Base-by-base conservation (phyloP, 768 basidiomycete species). In the Lactarius vividus region DNA sequence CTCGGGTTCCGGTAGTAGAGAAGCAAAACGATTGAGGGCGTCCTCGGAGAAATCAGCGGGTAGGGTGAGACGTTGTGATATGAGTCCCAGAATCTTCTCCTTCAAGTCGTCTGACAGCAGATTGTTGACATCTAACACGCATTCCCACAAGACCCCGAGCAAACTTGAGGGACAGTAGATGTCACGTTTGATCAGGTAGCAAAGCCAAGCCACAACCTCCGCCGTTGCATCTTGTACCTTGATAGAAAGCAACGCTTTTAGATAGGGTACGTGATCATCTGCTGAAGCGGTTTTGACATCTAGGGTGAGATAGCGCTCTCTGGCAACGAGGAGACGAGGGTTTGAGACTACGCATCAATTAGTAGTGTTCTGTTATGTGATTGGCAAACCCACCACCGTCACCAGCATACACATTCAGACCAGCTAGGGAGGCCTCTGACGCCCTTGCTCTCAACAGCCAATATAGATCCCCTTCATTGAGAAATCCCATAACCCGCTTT, bases 401-500 rank as follows among this genome's bases (percentile, higher is more conserved):
- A 49, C 61, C 62, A 18, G 57, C 9, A 57, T 70, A 64, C 6
- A 70, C 54, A 13, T 28, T 35, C 46, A 62, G 8, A 16, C 57
- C 29, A 15, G 35, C 28, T 3, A 63, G 33, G 10, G 54, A 44
- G 26, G 52, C 58, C 37, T 61, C 62, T 37, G 62, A 52, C 16
- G 62, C 53, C 46, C 31, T 61, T 15, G 81, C 82, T 39, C 76
- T 81, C 83, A 89, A 83, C 56, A 84, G 72, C 88, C 88, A 89
- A 73, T 84, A 89, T 57, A 79, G 78, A 71, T 89, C 86, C n/a
- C 80, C 77, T 52, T 76, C 74, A 18, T 66, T 72, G 37, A 75
- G 68, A 10, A 64, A 18, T 63, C 77, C 72, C 42, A 74, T 76
- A n/a, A 75, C 64, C 40, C 67, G 63, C 42, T 72, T 69, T 73